A percentile compares a stretch with the other conserved stretches of the same genome.
These are phyloP conservation scores for Suhomyces faveliae DNA, from an alignment of 805 yeast genomes.

Conservation along the genomic window DNA sequence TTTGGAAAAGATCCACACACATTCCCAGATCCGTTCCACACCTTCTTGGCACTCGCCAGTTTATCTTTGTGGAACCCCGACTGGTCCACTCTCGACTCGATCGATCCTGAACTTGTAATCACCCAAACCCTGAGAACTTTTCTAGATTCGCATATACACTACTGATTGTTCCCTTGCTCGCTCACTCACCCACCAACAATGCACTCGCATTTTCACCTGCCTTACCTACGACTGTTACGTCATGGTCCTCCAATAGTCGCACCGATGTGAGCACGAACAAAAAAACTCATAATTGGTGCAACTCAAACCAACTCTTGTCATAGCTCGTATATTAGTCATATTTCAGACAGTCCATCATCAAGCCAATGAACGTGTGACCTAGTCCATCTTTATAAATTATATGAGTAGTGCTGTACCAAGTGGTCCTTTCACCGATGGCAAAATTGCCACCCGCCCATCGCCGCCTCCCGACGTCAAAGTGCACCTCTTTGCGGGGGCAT, in stretches of 20 bases:
- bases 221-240: too few relatives aligned
- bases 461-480: slow-evolving; percentile 19
- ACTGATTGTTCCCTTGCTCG: not conserved
- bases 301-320: not conserved
- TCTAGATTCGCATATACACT: not conserved
- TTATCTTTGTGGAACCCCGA: slow-evolving; percentile 31
- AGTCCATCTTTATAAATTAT: not conserved
- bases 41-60: slow-evolving; percentile 59
- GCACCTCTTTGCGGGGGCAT: slow-evolving; percentile 77
- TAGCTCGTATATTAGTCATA: not conserved
- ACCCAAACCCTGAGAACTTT: slow-evolving; percentile 4
- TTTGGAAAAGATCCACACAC: slow-evolving; percentile 65
- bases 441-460: not conserved
- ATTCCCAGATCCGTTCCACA: slow-evolving; percentile 70
- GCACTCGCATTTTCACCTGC: too few relatives aligned
- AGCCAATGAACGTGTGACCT: not conserved
- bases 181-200: too few relatives aligned
- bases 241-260: not conserved
- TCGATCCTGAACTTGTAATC: slow-evolving; percentile 8
- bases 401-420: not conserved
- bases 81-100: slow-evolving; percentile 1
- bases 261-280: not conserved
- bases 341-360: not conserved
- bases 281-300: not conserved
- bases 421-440: not conserved